Base-by-base conservation (phyloP, 2,329 filamentous ascomycete species). In the Penicillium olsonii region DNA sequence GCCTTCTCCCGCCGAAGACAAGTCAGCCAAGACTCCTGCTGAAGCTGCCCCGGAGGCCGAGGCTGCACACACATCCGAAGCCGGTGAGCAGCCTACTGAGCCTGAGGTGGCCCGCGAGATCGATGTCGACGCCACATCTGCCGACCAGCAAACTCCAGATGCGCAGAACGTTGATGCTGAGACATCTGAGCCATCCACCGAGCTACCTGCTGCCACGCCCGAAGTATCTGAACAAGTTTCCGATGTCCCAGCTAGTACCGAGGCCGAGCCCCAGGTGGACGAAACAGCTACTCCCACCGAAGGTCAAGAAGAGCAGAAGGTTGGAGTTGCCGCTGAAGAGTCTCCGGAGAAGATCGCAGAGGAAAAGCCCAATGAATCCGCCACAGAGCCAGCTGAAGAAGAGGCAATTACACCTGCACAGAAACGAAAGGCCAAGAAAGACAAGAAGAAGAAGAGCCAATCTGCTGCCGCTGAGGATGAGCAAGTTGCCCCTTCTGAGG, bases 361-460 rank as follows among this genome's bases (percentile, higher is more conserved):
- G n/a, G n/a, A n/a, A 1, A 51, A 45, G 11, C 31, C 40, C 15
- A 14, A 29, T 11, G 40, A 47, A 2, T 4, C 40, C 19, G 3
- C 26, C 9, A 5, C 35, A 19, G 45, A 50, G n/a, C 7, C 40
- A 7, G 10, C 18, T 12, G 22, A 37, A 12, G 43, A 60, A 31
- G 41, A 38, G 9, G 42, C 43, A 31, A 53, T 57, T 45, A 51
- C 56, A 20, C 47, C 56, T 22, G 54, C 56, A 0, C 52, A 59
- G 26, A 59, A 50, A n/a, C n/a, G 47, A 35, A 39, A 24, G 22
- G 22, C 22, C 22, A 59, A 59, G 45, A 56, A 62, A 38, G 56
- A 60, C 12, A 62, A 55, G 43, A 60, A 61, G 35, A 61, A 60
- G 51, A 39, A 27, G 20, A 55, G 59, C 42, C 55, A 61, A 22